Percentiles rank a stretch among this genome's conserved stretches.
Evolutionary conservation across 805 yeast genomes (phyloP).

Genomic region (Pichia sporocuriosa): DNA sequence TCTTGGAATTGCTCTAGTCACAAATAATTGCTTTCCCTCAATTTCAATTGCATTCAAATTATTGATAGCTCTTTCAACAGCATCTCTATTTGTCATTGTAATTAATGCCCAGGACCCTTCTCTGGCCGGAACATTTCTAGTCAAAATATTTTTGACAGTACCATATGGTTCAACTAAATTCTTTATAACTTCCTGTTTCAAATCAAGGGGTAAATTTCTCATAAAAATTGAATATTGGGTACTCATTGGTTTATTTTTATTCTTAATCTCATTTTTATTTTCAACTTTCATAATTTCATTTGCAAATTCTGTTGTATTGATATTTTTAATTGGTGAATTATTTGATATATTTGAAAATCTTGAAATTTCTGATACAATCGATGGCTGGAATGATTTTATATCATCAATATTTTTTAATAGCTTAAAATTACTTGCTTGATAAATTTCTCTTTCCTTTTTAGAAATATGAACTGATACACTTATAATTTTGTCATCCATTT

Average conservation of each 20-base stretch:
- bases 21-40: conserved; percentile 26
- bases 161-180: conserved; percentile 28
- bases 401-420: background rate
- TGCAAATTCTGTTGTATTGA: background rate
- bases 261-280: background rate
- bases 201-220: conserved; percentile 26
- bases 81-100: conserved; percentile 21
- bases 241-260: conserved; percentile 8
- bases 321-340: too few relatives aligned
- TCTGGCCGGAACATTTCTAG: conserved; percentile 23
- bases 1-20: conserved; percentile 29
- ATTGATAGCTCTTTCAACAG: conserved; percentile 23
- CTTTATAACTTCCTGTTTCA: conserved; percentile 21
- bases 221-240: conserved; percentile 27
- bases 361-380: too few relatives aligned
- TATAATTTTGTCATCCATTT: conserved; percentile 19
- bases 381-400: too few relatives aligned
- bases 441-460: conserved; percentile 23
- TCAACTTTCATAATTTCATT: background rate
- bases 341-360: too few relatives aligned
- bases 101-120: conserved; percentile 31
- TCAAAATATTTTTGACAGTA: conserved; percentile 21
- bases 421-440: conserved; percentile 3
- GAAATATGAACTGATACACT: conserved; percentile 26
- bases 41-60: conserved; percentile 25